Percentiles rank a stretch among this genome's conserved stretches.
Evolutionary conservation across 2,329 filamentous ascomycete species (phyloP).

Genomic region (Pyricularia sp.): DNA sequence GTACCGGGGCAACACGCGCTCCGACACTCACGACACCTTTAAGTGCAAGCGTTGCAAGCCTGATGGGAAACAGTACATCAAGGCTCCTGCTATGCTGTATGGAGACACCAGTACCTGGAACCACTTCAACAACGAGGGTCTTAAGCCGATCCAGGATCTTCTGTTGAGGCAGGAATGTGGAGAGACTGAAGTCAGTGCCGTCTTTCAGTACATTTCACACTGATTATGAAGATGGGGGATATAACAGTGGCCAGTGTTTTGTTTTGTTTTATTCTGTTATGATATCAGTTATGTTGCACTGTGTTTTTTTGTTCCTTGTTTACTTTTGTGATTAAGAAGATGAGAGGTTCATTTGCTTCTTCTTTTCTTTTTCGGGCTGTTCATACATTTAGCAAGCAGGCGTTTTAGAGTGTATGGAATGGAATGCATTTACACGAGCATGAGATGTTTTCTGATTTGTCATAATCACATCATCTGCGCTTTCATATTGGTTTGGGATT

Average conservation of each 20-base stretch:
- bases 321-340: background rate
- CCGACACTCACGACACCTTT: slow-evolving; percentile 97
- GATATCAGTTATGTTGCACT: background rate
- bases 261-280: too few species aligned
- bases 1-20: slow-evolving; percentile 74
- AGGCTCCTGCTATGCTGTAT: slow-evolving; percentile 90
- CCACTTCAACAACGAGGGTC: slow-evolving; percentile 76
- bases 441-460: background rate
- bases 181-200: slow-evolving; percentile 76
- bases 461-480: background rate
- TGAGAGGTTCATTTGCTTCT: background rate
- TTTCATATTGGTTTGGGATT: background rate
- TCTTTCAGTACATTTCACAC: slow-evolving; percentile 98
- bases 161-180: slow-evolving; percentile 76
- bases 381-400: background rate
- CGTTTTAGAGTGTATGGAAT: background rate
- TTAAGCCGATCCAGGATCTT: slow-evolving; percentile 83
- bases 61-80: slow-evolving; percentile 78
- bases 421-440: background rate
- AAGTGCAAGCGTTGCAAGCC: slow-evolving; percentile 93
- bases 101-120: slow-evolving; percentile 99
- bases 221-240: slow-evolving; percentile 16
- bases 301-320: background rate
- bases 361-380: background rate
- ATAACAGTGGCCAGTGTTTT: background rate